Evolutionary conservation across 2,329 filamentous ascomycete genomes (phyloP).

Genomic region (Monilinia fructigena): DNA sequence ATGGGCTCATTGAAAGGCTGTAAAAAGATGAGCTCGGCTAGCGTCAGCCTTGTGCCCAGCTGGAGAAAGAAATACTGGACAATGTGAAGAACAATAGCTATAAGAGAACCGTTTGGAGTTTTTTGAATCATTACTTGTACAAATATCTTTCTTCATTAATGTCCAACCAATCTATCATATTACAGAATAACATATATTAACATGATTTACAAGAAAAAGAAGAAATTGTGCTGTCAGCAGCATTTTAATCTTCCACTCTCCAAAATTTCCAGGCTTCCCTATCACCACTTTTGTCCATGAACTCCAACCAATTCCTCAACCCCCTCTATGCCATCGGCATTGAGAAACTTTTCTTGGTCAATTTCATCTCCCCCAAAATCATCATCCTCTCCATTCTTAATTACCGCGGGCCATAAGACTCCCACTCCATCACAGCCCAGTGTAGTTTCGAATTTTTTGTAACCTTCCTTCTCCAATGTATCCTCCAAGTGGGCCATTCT

Average conservation of each 20-base stretch:
- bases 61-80: constrained; percentile 21
- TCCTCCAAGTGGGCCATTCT: constrained; percentile 63
- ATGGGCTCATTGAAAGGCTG: constrained; percentile 8
- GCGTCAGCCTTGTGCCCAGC: constrained; percentile 20
- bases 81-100: constrained; percentile 15
- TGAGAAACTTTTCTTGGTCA: constrained; percentile 82
- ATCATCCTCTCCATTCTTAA: constrained; percentile 79
- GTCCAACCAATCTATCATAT: background rate
- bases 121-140: background rate
- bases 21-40: constrained; percentile 18
- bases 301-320: constrained; percentile 88
- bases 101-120: background rate
- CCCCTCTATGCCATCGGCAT: constrained; percentile 77
- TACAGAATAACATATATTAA: constrained; percentile 18
- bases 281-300: constrained; percentile 62
- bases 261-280: constrained; percentile 86
- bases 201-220: constrained; percentile 19
- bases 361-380: constrained; percentile 87
- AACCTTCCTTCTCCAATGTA: constrained; percentile 68
- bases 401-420: constrained; percentile 86
- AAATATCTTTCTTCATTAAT: constrained; percentile 5
- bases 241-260: constrained; percentile 54
- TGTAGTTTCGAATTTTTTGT: constrained; percentile 82
- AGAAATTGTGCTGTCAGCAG: constrained; percentile 30
- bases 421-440: constrained; percentile 92